Evolutionary conservation across 2,329 filamentous ascomycete species (phyloP), one percentile per base, ranked within the genome.

Genomic region (Saccharata proteae): DNA sequence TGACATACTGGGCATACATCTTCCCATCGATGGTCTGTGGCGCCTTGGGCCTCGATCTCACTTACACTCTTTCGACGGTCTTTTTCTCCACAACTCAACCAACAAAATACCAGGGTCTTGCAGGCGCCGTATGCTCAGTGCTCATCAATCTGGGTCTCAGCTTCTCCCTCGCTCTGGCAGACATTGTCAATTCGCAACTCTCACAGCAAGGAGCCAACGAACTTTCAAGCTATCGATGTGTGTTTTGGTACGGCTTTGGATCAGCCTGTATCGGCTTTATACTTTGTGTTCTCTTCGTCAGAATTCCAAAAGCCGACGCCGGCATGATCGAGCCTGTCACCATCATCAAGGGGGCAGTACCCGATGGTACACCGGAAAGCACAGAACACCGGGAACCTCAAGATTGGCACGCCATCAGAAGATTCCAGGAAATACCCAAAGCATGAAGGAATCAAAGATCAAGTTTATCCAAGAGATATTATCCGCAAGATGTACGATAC

Each of bases 41-140:
- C 9, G 86, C 80, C 0, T 61, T 85, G 19, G 79, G 77, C 12
- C 74, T 85, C 37, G 81, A 88, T 45, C 73, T 85, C 33, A 74
- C 73, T 5, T 85, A 77, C 56, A 83, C 78, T 46, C 69, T 85
- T 1, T 71, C 75, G 12, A 85, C 80, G 44, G 69, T 86, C 37
- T 86, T 81, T 21, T 33, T 84, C 49, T 84, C 79, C 0, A 84
- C 79, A 0, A 71, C 69, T 10, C 61, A 85, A 39, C 77, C 80
- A 0, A 62, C 63, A 4, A 64, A 69, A 9, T 64, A 74, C 29
- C 81, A 88, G 48, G 80, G 78, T 0, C 61, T 83, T 0, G 80
- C 79, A 0, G 78, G 80, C 1, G 79, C 74, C 0, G 52, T 85
- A 26, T 74, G 80, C 45, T 83, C 80, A 54, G 74, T 71, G 28